A percentile compares a stretch with the other conserved stretches of the same genome.
These are phyloP conservation scores for Aureoboletus auriporus DNA, from an alignment of 768 basidiomycete species.

Conservation along the genomic window DNA sequence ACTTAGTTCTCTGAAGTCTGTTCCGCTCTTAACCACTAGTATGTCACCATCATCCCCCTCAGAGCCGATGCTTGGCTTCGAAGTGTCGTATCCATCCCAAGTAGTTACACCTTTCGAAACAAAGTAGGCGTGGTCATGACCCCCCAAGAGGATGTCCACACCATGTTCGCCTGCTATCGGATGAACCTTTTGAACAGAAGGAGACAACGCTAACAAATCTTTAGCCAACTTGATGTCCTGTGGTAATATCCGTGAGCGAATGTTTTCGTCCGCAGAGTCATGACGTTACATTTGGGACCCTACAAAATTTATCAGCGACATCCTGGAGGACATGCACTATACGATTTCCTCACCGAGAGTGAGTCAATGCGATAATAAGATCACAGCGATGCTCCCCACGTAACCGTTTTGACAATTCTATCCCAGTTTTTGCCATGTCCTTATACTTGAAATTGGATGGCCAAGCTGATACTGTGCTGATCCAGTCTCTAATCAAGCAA, in stretches of 20 bases:
- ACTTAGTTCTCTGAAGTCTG: slow-evolving; percentile 85
- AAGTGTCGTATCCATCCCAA: slow-evolving; percentile 65
- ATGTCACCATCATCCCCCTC: slow-evolving; percentile 71
- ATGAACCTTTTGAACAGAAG: slow-evolving; percentile 42
- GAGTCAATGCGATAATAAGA: slow-evolving; percentile 81
- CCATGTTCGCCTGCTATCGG: slow-evolving; percentile 60
- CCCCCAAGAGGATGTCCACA: slow-evolving; percentile 79
- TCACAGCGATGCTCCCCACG: slow-evolving; percentile 75
- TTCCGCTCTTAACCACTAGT: slow-evolving; percentile 80
- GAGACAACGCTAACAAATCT: slow-evolving; percentile 55
- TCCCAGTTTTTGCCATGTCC: slow-evolving; percentile 69
- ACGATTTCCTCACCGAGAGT: slow-evolving; percentile 53
- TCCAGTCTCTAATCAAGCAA: slow-evolving; percentile 67
- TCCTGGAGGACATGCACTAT: neutral
- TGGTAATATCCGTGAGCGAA: slow-evolving; percentile 6
- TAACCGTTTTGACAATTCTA: slow-evolving; percentile 67
- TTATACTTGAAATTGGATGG: slow-evolving; percentile 72
- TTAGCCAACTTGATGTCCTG: slow-evolving; percentile 75
- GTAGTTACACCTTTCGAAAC: slow-evolving; percentile 57
- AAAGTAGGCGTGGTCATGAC: slow-evolving; percentile 86
- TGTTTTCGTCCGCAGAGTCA: neutral
- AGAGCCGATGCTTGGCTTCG: slow-evolving; percentile 52
- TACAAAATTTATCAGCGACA: slow-evolving; percentile 10
- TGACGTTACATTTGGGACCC: slow-evolving; percentile 28
- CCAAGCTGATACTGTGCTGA: slow-evolving; percentile 83